Base-by-base conservation (phyloP, 805 yeast species). In the Barnettozyma pratensis region DNA sequence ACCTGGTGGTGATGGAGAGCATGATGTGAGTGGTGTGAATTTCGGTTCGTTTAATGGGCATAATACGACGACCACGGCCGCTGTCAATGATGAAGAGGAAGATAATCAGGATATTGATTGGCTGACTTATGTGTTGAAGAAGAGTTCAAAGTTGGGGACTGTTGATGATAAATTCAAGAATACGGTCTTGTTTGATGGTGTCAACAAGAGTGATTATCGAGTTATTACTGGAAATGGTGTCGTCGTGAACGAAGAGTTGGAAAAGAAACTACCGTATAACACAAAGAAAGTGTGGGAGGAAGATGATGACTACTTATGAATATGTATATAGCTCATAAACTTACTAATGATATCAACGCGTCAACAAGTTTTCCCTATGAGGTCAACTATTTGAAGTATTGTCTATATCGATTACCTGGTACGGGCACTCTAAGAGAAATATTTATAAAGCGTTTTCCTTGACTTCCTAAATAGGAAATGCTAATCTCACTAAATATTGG, bases 71-170 rank as follows among this genome's bases (percentile, higher is more conserved):
- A 61, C 60, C 37, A 2, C 28, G 4, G 6, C 31, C 8, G 45
- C 7, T 14, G 36, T 5, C 11, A n/a, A 9, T 7, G 12, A 6
- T 14, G 47, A 28, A 19, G 4, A 12, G 8, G 51, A 44, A 4
- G 54, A 48, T 9, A 48, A 50, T 26, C 39, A 34, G 39, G 66
- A 54, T 32, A 73, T 70, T 44, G 70, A 70, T 46, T 70, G 74
- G 73, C 53, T 70, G 32, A 58, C 57, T 26, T 60, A 61, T 31
- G 46, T 63, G 26, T 54, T 67, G 48, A 60, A 63, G 29, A 61
- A 59, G 44, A 68, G 67, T 43, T 56, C 53, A 0, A 58, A 55
- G 39, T 37, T 55, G 14, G 54, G 54, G 0, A 54, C 44, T 7
- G 38, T 50, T 27, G 58, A 49, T 7, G 55, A 54, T 14, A 45